phyloP scores from a whole-genome alignment of 768 basidiomycete genomes.

The Lactarius psammicola region DNA sequence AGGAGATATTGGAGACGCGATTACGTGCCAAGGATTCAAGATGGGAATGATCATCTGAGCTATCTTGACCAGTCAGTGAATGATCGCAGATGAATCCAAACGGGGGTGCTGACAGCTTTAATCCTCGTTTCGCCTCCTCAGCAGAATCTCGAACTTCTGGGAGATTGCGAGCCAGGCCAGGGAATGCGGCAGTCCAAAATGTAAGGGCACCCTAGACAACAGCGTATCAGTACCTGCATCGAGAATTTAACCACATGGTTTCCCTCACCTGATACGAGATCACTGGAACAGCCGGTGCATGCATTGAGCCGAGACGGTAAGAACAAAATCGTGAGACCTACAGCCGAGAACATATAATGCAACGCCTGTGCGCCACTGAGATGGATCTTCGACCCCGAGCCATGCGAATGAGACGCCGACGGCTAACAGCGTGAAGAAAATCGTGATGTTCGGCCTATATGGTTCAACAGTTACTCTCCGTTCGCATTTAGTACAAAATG shows the following conservation, averaged over 20 bases:
- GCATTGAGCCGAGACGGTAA: background rate
- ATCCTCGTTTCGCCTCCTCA: slow-evolving; percentile 39
- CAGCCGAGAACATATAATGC: slow-evolving; percentile 63
- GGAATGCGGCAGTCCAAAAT: slow-evolving; percentile 84
- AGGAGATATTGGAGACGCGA: slow-evolving; percentile 72
- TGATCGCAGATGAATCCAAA: background rate
- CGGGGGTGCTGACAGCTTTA: slow-evolving; percentile 45
- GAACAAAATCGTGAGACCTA: slow-evolving; percentile 37
- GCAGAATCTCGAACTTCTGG: slow-evolving; percentile 63
- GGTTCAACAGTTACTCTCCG: background rate
- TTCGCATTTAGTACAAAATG: background rate
- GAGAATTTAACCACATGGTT: background rate
- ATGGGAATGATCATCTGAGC: slow-evolving; percentile 49
- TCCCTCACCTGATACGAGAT: slow-evolving; percentile 63
- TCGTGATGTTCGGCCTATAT: slow-evolving; percentile 69
- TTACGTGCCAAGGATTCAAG: slow-evolving; percentile 68
- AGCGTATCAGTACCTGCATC: background rate
- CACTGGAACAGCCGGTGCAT: slow-evolving; percentile 41
- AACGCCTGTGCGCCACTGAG: slow-evolving; percentile 60
- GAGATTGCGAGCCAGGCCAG: slow-evolving; percentile 67
- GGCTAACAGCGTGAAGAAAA: slow-evolving; percentile 65
- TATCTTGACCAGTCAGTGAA: slow-evolving; percentile 26
- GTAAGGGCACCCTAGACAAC: slow-evolving; percentile 58
- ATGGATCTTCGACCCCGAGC: slow-evolving; percentile 67
- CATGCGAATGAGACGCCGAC: slow-evolving; percentile 73